Percentiles rank a stretch among this genome's conserved stretches.
phyloP scores from a whole-genome alignment of 2,329 filamentous ascomycete species.

The Colletotrichum siamense region DNA sequence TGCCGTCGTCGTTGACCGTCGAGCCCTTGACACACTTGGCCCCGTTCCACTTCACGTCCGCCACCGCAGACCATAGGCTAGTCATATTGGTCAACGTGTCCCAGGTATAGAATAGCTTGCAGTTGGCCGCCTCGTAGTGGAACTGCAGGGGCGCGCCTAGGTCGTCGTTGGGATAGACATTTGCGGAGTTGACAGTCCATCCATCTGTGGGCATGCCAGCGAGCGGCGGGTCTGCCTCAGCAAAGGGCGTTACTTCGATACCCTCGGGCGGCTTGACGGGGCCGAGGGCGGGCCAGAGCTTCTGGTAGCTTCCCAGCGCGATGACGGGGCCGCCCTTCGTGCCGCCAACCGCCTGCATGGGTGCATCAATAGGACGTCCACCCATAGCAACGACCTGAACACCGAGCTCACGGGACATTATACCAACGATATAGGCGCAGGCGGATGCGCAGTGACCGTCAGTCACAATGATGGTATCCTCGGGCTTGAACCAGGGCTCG shows the following conservation, averaged over 20 bases:
- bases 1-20: conserved; percentile 11
- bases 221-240: background rate
- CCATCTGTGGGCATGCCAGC: background rate
- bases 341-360: conserved; percentile 71
- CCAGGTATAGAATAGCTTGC: conserved; percentile 63
- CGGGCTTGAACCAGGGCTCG: conserved; percentile 35
- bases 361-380: conserved; percentile 57
- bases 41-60: conserved; percentile 26
- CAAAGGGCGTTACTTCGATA: conserved; percentile 14
- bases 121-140: conserved; percentile 64
- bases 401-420: conserved; percentile 56
- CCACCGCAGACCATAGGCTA: conserved; percentile 56
- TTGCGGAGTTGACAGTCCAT: conserved; percentile 23
- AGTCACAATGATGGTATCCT: conserved; percentile 26
- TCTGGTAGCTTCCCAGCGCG: background rate
- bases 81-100: conserved; percentile 56
- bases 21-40: conserved; percentile 19
- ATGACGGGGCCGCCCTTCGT: conserved; percentile 59
- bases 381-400: conserved; percentile 64
- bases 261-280: background rate
- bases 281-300: background rate
- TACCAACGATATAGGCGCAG: conserved; percentile 27
- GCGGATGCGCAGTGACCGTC: conserved; percentile 28
- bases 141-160: conserved; percentile 58
- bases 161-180: conserved; percentile 25